A percentile compares a stretch with the other conserved stretches of the same genome.
These are phyloP conservation scores for Cordyceps farinosa DNA, from an alignment of 2,329 filamentous ascomycete species.

Conservation along the genomic window DNA sequence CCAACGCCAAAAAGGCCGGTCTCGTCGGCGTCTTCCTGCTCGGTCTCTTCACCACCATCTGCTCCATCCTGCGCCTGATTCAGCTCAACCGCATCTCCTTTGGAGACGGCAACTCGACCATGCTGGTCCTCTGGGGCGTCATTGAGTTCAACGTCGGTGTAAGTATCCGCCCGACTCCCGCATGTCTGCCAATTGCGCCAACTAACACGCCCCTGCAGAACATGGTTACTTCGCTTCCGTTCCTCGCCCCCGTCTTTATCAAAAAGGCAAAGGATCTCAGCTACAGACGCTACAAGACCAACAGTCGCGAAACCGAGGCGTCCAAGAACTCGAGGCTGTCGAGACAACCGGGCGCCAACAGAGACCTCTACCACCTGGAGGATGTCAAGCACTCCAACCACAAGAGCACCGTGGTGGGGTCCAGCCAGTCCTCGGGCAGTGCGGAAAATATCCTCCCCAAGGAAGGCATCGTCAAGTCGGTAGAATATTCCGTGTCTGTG, in stretches of 20 bases:
- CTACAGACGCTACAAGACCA: constrained; percentile 33
- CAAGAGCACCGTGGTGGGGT: constrained; percentile 29
- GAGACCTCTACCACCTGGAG: constrained; percentile 37
- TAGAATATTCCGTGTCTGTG: constrained; percentile 40
- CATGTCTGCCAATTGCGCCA: not conserved
- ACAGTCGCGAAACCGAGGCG: constrained; percentile 26
- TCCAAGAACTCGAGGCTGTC: constrained; percentile 6
- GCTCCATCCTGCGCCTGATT: constrained; percentile 49
- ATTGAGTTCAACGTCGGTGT: constrained; percentile 54
- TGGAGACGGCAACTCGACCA: constrained; percentile 54
- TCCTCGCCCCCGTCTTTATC: constrained; percentile 42
- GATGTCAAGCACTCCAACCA: constrained; percentile 30
- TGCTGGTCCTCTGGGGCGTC: constrained; percentile 53
- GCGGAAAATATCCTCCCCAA: constrained; percentile 38
- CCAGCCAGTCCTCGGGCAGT: constrained; percentile 29
- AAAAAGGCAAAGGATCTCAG: constrained; percentile 41
- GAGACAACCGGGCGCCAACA: constrained; percentile 22
- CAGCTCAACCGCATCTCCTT: constrained; percentile 48
- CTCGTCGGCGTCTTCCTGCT: constrained; percentile 50
- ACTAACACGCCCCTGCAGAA: constrained; percentile 30
- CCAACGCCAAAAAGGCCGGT: constrained; percentile 44
- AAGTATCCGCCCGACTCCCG: not conserved
- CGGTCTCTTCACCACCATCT: constrained; percentile 53
- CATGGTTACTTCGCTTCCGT: constrained; percentile 44
- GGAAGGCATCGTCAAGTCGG: constrained; percentile 38